phyloP scores from a whole-genome alignment of 2,329 filamentous ascomycete species.

The Gliomastix tumulicola region DNA sequence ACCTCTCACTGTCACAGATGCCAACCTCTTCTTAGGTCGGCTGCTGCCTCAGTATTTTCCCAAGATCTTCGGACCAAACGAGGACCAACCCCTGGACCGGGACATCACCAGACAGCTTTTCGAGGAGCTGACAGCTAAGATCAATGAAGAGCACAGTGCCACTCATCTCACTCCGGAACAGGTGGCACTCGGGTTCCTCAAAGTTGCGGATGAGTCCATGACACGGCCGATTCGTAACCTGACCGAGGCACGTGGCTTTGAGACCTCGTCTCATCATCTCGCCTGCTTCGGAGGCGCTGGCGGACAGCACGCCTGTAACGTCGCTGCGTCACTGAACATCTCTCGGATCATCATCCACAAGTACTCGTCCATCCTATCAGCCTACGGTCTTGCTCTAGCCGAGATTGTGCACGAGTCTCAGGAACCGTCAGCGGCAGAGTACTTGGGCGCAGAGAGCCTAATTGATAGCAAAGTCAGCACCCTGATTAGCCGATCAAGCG shows the following conservation, averaged over 20 bases:
- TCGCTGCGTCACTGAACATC: constrained; percentile 35
- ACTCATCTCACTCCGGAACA: constrained; percentile 22
- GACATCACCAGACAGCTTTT: constrained; percentile 31
- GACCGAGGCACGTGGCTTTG: constrained; percentile 25
- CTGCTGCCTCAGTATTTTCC: constrained; percentile 54
- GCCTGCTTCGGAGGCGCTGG: constrained; percentile 29
- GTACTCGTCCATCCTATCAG: constrained; percentile 37
- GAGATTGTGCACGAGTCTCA: constrained; percentile 34
- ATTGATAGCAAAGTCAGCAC: constrained; percentile 2
- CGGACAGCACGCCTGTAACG: constrained; percentile 34
- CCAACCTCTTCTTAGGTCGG: constrained; percentile 60
- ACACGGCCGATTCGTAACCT: constrained; percentile 24
- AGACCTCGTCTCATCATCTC: constrained; percentile 24
- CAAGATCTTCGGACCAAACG: constrained; percentile 63
- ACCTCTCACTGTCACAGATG: constrained; percentile 66
- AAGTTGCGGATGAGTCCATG: constrained; percentile 28
- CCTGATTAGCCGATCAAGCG: neutral
- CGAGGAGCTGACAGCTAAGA: constrained; percentile 27
- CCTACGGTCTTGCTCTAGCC: constrained; percentile 37
- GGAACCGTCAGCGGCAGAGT: constrained; percentile 23
- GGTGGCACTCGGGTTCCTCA: constrained; percentile 25
- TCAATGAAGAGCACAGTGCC: constrained; percentile 27
- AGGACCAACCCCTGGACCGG: constrained; percentile 43
- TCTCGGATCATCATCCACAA: constrained; percentile 32
- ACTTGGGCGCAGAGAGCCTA: constrained; percentile 7